Conservation (phyloP, 768 basidiomycete genomes). For the Tylopilus sp. region DNA sequence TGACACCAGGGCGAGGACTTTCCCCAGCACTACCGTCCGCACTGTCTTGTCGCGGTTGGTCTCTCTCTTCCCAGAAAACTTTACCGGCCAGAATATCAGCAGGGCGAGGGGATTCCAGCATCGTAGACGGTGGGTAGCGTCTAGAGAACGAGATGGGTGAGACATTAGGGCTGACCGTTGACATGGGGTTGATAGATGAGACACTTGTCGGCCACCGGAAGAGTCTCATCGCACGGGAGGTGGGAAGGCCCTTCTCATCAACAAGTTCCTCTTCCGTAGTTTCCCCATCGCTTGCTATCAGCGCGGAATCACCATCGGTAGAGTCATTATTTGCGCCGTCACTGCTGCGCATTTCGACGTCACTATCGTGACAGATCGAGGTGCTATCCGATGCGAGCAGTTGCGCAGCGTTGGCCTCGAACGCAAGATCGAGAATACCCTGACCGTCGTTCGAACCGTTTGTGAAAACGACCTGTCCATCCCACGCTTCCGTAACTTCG, state of each 20-base stretch:
- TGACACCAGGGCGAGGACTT: slow-evolving; percentile 15
- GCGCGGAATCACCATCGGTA: slow-evolving; percentile 45
- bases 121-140: slow-evolving; percentile 26
- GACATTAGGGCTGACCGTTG: slow-evolving; percentile 61
- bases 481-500: slow-evolving; percentile 70
- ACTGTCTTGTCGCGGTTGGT: slow-evolving; percentile 36
- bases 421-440: slow-evolving; percentile 63
- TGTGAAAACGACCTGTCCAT: slow-evolving; percentile 71
- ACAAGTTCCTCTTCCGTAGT: slow-evolving; percentile 85
- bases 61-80: slow-evolving; percentile 49
- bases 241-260: slow-evolving; percentile 69
- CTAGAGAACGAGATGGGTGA: slow-evolving; percentile 41
- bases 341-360: slow-evolving; percentile 47
- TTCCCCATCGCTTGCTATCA: slow-evolving; percentile 61
- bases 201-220: slow-evolving; percentile 64
- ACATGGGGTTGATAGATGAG: slow-evolving; percentile 68
- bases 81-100: slow-evolving; percentile 67
- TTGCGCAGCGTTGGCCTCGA: slow-evolving; percentile 58
- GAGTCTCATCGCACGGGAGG: slow-evolving; percentile 69
- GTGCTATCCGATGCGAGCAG: slow-evolving; percentile 48
- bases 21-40: slow-evolving; percentile 33
- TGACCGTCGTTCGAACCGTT: slow-evolving; percentile 52
- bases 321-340: slow-evolving; percentile 25
- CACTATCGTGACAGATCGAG: slow-evolving; percentile 49
- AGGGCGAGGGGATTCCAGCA: slow-evolving; percentile 48